A percentile compares a stretch with the other conserved stretches of the same genome.
Evolutionary conservation across 805 yeast species (phyloP).

Genomic region (Blastobotrys peoriensis): DNA sequence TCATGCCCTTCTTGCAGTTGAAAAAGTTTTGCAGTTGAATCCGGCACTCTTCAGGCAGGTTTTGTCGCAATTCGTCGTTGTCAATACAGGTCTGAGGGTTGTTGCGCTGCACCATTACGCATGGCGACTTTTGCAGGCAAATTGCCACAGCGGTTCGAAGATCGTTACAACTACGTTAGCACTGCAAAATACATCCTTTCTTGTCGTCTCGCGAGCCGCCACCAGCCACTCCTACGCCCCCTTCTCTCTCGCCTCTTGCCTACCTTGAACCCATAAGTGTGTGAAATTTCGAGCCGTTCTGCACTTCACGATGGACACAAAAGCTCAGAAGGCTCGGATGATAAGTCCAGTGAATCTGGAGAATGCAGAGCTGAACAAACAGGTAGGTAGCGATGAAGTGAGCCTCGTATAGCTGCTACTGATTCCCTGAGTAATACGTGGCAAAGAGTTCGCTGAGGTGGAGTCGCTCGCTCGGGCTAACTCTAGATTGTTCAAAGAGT

Average conservation of each 20-base stretch:
- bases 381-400: too few species aligned
- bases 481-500: slow-evolving; percentile 20
- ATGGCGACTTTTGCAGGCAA: slow-evolving; percentile 92
- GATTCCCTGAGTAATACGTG: too few species aligned
- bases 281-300: too few species aligned
- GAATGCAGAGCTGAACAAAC: slow-evolving; percentile 13
- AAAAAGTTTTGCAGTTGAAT: slow-evolving; percentile 79
- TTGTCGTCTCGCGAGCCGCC: too few species aligned
- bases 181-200: background rate
- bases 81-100: slow-evolving; percentile 85
- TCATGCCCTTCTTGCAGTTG: slow-evolving; percentile 85
- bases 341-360: slow-evolving; percentile 16
- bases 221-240: background rate
- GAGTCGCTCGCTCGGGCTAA: background rate
- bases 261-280: slow-evolving; percentile 17
- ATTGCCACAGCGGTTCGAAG: slow-evolving; percentile 93
- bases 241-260: background rate
- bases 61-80: slow-evolving; percentile 66
- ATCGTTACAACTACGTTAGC: slow-evolving; percentile 71
- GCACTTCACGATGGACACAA: slow-evolving; percentile 2
- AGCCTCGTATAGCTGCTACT: too few species aligned
- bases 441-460: too few species aligned
- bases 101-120: slow-evolving; percentile 84
- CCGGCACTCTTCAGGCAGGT: slow-evolving; percentile 81
- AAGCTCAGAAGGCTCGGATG: background rate